Evolutionary conservation across 2,329 filamentous ascomycete species (phyloP).

Genomic region (Immersiporthe knoxdaviesiana): DNA sequence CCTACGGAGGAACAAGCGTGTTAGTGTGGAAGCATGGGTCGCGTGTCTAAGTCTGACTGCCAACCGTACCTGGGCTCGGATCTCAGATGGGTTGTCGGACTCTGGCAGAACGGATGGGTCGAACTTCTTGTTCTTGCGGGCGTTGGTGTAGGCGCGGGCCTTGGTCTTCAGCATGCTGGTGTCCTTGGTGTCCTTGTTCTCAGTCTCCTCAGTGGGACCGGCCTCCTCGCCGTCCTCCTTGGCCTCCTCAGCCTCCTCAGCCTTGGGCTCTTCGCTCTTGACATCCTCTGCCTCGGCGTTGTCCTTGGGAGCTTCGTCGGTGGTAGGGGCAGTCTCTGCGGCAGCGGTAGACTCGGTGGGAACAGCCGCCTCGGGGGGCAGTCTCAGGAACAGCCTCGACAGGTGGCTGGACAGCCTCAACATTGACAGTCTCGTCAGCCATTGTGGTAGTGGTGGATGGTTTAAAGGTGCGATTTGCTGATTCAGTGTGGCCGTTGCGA

Average conservation of each 20-base stretch:
- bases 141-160: conserved; percentile 43
- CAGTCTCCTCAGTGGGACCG: conserved; percentile 34
- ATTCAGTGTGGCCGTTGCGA: neutral
- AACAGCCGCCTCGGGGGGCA: conserved; percentile 24
- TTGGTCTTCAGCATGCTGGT: conserved; percentile 49
- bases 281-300: conserved; percentile 24
- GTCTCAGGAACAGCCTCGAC: conserved; percentile 31
- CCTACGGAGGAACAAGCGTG: conserved; percentile 54
- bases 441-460: conserved; percentile 26
- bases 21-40: conserved; percentile 21
- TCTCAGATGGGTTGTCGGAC: conserved; percentile 76
- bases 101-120: conserved; percentile 69
- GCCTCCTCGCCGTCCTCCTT: conserved; percentile 35
- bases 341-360: neutral
- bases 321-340: conserved; percentile 40
- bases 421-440: conserved; percentile 32
- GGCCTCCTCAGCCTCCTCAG: conserved; percentile 32
- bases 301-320: conserved; percentile 34
- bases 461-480: neutral
- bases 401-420: conserved; percentile 33
- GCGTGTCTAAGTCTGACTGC: neutral
- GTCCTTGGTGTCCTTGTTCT: conserved; percentile 31
- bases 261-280: conserved; percentile 34
- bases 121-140: conserved; percentile 68
- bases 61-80: conserved; percentile 74